Base-by-base conservation (phyloP, 257 asterid genomes). In the Marsdenia floribunda region DNA sequence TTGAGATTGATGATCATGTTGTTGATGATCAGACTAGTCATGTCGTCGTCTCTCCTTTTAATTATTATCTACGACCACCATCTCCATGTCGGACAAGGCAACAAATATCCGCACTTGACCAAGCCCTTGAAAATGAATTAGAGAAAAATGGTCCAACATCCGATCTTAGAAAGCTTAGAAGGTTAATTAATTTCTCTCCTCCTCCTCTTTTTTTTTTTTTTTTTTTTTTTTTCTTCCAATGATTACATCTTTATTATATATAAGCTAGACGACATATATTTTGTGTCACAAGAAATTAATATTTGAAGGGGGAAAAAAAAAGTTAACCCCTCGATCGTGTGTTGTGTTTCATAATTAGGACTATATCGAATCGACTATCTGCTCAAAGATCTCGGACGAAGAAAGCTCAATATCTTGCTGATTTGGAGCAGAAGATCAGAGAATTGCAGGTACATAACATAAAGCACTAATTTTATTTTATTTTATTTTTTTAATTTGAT, bases 331-430 rank as follows among this genome's bases (percentile, higher is more conserved):
- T 1, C n/a, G n/a, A n/a, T 2, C 38, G 29, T 59, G 21, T 19
- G 0, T 70, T 16, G 70, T 77, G 22, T n/a, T 78, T 67, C 58
- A 44, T 44, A 11, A 44, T 3, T 53, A 90, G 96, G 85, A 86
- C 82, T 3, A 40, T 90, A 72, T 86, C 91, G 14, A 90, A 89
- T 59, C 76, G 89, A 47, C 83, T 89, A 6, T 90, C 97, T 4
- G 90, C 89, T 21, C 85, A 77, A 69, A 86, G 89, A 74, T 81
- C 85, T 2, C 80, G 89, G 55, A 22, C 44, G 16, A 87, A 61
- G 77, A 81, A 63, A 75, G 22, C 61, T 29, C 79, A 84, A 4
- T 63, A 83, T 57, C 71, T 77, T 50, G 42, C 58, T 59, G 80
- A 82, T 15, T 49, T 87, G 90, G 87, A 82, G 70, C 78, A 72